Conservation (phyloP, 1,139 yeast species). For the Arxiozyma slooffiae region DNA sequence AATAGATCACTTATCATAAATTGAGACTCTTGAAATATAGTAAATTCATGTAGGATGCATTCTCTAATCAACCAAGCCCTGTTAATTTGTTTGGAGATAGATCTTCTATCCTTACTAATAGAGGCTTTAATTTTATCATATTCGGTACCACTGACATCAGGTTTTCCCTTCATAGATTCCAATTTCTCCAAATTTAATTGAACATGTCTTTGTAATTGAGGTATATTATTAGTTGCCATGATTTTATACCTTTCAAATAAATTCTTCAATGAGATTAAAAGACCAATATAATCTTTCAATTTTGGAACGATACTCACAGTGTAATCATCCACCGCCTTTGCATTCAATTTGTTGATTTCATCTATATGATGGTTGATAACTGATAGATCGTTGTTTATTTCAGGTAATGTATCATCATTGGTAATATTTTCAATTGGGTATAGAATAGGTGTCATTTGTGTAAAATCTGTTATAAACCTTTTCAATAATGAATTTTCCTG, state of each 20-base stretch:
- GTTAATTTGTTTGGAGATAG: slow-evolving; percentile 58
- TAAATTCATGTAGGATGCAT: slow-evolving; percentile 64
- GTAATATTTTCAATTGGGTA: slow-evolving; percentile 40
- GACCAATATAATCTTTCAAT: slow-evolving; percentile 68
- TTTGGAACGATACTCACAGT: slow-evolving; percentile 30
- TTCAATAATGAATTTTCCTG: slow-evolving; percentile 56
- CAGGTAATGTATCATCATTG: slow-evolving; percentile 38
- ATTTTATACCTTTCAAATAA: slow-evolving; percentile 57
- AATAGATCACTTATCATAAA: slow-evolving; percentile 64
- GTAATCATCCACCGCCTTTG: slow-evolving; percentile 41
- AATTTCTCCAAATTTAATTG: slow-evolving; percentile 46
- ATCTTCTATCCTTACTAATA: slow-evolving; percentile 39
- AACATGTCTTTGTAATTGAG: slow-evolving; percentile 48
- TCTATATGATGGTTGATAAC: slow-evolving; percentile 46
- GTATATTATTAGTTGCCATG: slow-evolving; percentile 55
- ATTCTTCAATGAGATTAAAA: slow-evolving; percentile 57
- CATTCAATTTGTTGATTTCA: slow-evolving; percentile 43
- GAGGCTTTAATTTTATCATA: slow-evolving; percentile 47
- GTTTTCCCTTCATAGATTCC: slow-evolving; percentile 48
- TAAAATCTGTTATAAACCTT: slow-evolving; percentile 42
- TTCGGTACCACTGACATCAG: slow-evolving; percentile 64
- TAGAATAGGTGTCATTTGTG: slow-evolving; percentile 36
- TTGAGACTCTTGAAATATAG: slow-evolving; percentile 75
- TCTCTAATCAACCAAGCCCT: slow-evolving; percentile 77
- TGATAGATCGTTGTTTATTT: slow-evolving; percentile 49